Percentiles rank a stretch among this genome's conserved stretches.
phyloP scores from a whole-genome alignment of 257 asterid genomes.

The Schizonepeta tenuifolia region DNA sequence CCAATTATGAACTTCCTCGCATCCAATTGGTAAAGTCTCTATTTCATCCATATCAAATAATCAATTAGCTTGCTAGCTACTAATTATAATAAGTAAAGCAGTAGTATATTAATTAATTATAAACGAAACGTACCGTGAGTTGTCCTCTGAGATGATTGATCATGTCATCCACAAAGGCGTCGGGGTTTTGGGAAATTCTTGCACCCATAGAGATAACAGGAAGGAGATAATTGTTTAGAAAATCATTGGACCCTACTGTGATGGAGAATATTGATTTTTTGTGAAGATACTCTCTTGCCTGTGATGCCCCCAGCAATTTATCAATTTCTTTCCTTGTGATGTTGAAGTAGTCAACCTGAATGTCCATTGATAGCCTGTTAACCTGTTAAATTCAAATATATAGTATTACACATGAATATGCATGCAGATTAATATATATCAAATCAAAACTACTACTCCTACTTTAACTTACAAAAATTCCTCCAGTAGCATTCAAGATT shows the following conservation, averaged over 20 bases:
- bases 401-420: no score
- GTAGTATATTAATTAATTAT: no score
- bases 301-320: constrained; percentile 58
- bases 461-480: constrained; percentile 82
- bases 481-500: constrained; percentile 85
- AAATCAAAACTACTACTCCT: no score
- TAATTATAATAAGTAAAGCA: no score
- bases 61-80: no score
- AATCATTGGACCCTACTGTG: constrained; percentile 86
- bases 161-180: constrained; percentile 70
- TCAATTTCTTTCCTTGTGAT: constrained; percentile 77
- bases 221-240: constrained; percentile 83
- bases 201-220: constrained; percentile 78
- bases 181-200: constrained; percentile 69
- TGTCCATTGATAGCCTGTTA: constrained; percentile 87
- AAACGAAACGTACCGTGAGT: constrained; percentile 80
- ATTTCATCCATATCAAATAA: no score
- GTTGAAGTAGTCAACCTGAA: constrained; percentile 90
- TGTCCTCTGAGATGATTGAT: constrained; percentile 68
- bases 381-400: constrained; percentile 48
- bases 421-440: no score
- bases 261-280: constrained; percentile 76
- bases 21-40: constrained; percentile 75
- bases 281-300: constrained; percentile 66
- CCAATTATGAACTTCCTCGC: constrained; percentile 82